Evolutionary conservation across 768 basidiomycete species (phyloP).

Genomic region (Phylloporus scabripes): DNA sequence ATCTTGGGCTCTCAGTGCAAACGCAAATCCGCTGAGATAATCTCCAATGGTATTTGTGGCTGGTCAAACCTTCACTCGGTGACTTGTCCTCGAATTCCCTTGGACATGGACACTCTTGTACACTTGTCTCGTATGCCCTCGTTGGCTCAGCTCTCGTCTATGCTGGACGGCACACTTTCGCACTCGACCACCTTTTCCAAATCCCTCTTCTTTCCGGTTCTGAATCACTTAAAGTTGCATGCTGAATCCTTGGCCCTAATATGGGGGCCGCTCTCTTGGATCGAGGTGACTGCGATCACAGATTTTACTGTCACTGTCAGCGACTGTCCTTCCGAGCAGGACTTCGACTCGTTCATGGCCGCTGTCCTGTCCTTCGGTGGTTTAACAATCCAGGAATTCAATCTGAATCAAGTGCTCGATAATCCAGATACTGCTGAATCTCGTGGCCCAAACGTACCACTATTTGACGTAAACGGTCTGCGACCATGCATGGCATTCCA

Average conservation of each 20-base stretch:
- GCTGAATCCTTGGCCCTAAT: not conserved
- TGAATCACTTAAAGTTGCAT: not conserved
- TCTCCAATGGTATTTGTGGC: not conserved
- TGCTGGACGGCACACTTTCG: not conserved
- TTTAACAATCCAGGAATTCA: not conserved
- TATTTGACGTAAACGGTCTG: conserved; percentile 3
- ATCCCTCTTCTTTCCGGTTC: not conserved
- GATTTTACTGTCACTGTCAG: not conserved
- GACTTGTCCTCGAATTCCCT: not conserved
- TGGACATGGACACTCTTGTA: conserved; percentile 1
- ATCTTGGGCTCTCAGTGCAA: not conserved
- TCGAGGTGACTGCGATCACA: not conserved
- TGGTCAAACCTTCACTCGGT: conserved; percentile 4
- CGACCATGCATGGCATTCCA: not conserved
- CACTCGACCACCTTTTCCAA: not conserved
- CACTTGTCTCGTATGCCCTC: conserved; percentile 1
- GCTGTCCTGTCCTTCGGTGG: too few relatives aligned
- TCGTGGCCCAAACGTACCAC: not conserved
- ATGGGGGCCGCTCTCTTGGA: not conserved
- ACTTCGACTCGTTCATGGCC: not conserved
- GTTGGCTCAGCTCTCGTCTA: not conserved
- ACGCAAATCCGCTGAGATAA: too few relatives aligned
- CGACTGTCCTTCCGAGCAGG: not conserved
- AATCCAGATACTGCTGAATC: not conserved
- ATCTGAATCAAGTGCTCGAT: not conserved